Percentiles rank a stretch among this genome's conserved stretches.
These are phyloP conservation scores for Cryptomeria japonica DNA, from an alignment of 75 land plant genomes.

Conservation along the genomic window DNA sequence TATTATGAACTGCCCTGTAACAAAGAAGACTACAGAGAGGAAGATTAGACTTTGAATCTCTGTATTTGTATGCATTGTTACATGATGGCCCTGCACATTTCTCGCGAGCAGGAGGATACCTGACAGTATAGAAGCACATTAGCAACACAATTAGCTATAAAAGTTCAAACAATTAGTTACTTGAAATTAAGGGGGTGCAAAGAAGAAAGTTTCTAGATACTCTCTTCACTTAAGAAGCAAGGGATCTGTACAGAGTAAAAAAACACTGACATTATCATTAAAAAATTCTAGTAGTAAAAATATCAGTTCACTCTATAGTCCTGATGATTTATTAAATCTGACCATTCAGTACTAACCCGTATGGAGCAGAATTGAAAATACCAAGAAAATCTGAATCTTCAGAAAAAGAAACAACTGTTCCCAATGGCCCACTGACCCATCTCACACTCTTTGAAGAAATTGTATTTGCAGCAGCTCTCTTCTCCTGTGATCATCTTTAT, in stretches of 20 bases:
- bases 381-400: conserved; percentile 41
- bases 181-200: neutral
- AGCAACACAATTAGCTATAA: neutral
- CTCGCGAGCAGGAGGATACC: conserved; percentile 52
- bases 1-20: conserved; percentile 40
- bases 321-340: neutral
- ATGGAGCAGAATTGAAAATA: conserved; percentile 31
- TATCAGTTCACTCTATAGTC: neutral
- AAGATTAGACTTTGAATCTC: conserved; percentile 43
- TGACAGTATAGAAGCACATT: conserved; percentile 10
- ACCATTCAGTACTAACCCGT: conserved; percentile 22
- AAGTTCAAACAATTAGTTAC: neutral
- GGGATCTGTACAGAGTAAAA: neutral
- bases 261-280: conserved; percentile 6
- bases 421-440: conserved; percentile 43
- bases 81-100: conserved; percentile 53
- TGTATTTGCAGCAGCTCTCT: conserved; percentile 34
- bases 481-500: conserved; percentile 25
- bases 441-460: conserved; percentile 41
- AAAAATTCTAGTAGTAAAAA: neutral
- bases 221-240: neutral
- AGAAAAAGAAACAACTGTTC: conserved; percentile 46
- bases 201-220: neutral
- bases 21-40: conserved; percentile 62
- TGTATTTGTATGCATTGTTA: conserved; percentile 45